A percentile compares a stretch with the other conserved stretches of the same genome.
phyloP scores from a whole-genome alignment of 2,329 filamentous ascomycete species.

The Elsinoe australis region DNA sequence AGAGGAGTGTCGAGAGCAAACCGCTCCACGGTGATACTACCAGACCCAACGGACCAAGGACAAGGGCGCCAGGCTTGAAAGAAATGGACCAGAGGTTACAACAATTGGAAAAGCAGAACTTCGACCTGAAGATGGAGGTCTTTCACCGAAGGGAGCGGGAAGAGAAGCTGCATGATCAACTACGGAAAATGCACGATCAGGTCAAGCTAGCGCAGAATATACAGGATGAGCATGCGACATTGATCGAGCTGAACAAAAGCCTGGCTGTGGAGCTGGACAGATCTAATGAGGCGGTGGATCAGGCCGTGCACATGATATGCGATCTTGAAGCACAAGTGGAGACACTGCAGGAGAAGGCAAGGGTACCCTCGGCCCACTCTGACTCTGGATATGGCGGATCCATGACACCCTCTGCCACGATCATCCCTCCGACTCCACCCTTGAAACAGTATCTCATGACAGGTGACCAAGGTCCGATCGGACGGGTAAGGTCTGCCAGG shows the following conservation, averaged over 20 bases:
- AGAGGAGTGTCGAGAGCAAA: no score
- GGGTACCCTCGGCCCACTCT: constrained; percentile 5
- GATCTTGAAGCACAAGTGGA: constrained; percentile 47
- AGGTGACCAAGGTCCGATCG: background rate
- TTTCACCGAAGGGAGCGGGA: constrained; percentile 62
- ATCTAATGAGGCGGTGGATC: constrained; percentile 61
- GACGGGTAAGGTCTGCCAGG: no score
- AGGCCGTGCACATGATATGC: constrained; percentile 63
- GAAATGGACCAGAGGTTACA: constrained; percentile 64
- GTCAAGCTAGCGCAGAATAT: constrained; percentile 34
- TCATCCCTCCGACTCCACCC: constrained; percentile 2
- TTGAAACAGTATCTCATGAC: background rate
- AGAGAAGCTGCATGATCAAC: constrained; percentile 49
- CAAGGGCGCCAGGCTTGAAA: constrained; percentile 47
- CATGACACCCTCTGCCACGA: background rate
- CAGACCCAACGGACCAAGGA: constrained; percentile 20
- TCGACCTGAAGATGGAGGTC: constrained; percentile 66
- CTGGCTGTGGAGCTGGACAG: constrained; percentile 56
- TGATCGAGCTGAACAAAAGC: constrained; percentile 52
- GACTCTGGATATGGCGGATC: constrained; percentile 16
- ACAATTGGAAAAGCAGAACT: constrained; percentile 66
- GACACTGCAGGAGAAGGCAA: constrained; percentile 23
- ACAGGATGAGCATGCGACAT: constrained; percentile 38
- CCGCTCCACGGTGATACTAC: constrained; percentile 7
- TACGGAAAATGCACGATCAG: constrained; percentile 50